Evolutionary conservation across 768 basidiomycete species (phyloP), one percentile per base, ranked within the genome.

Genomic region (Tulasnella sp.): DNA sequence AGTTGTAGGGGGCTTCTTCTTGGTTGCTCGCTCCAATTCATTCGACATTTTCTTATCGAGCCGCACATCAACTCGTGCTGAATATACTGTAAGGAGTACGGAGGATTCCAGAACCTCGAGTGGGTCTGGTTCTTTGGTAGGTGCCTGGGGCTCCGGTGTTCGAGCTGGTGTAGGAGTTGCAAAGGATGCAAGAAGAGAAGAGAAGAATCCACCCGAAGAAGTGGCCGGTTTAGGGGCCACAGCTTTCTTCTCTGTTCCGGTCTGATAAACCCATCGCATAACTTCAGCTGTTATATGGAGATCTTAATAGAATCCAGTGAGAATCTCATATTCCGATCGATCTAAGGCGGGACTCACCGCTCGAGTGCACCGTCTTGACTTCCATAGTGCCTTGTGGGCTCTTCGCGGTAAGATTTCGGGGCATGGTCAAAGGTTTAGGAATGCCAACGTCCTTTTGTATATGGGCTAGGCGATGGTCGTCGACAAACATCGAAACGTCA

Each of bases 21-120:
- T 96, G 9, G 92, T 99, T 0, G 89, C 86, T 53, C 93, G 72
- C 53, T 83, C 74, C 29, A 98, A 68, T 63, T 96, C 93, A 7
- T 69, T 63, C 1, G 75, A 69, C 42, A 83, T 67, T 60, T 81
- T 84, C 64, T 75, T 72, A 55, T 77, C 77, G 15, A 86, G 63
- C 37, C 66, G 71, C 16, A 87, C 80, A 39, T 72, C 71, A 12
- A 85, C 73, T 32, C 78, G 71, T 2, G 79, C 81, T 7, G 79
- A 72, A 60, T 78, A 83, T 37, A 84, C 73, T 1, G 77, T 73
- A 48, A 86, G 60, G 1, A 72, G 66, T 24, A 86, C 77, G 53
- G 69, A 74, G 0, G 75, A 76, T 46, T 73, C 70, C 43, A 70
- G 70, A 27, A 73, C 61, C 34, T 62, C 56, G 13, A 65, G 51